Evolutionary conservation across 2,329 filamentous ascomycete genomes (phyloP).

Genomic region (Aspergillus pseudoterreus): DNA sequence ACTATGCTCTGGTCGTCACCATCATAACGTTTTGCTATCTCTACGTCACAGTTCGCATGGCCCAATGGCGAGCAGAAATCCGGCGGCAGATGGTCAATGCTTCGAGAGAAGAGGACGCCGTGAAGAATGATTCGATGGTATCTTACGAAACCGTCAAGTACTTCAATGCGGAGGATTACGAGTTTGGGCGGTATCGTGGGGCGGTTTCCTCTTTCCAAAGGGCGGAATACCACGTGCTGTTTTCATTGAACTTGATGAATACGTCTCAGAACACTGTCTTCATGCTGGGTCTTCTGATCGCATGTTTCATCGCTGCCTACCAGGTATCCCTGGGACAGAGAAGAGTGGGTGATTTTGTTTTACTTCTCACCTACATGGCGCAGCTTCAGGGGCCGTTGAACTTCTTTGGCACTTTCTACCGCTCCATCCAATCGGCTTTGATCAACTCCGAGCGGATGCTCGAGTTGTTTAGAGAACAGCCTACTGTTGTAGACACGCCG

Average conservation of each 20-base stretch:
- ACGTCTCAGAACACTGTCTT: slow-evolving; percentile 77
- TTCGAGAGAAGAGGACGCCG: slow-evolving; percentile 89
- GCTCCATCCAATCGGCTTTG: slow-evolving; percentile 93
- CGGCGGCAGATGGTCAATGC: slow-evolving; percentile 92
- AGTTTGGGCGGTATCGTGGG: slow-evolving; percentile 68
- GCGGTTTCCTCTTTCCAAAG: slow-evolving; percentile 69
- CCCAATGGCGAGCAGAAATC: slow-evolving; percentile 85
- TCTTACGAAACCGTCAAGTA: slow-evolving; percentile 97
- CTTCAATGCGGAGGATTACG: slow-evolving; percentile 79
- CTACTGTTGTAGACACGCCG: slow-evolving; percentile 78
- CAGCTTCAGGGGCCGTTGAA: slow-evolving; percentile 79
- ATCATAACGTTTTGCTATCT: slow-evolving; percentile 95
- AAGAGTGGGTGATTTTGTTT: slow-evolving; percentile 67
- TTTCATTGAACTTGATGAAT: slow-evolving; percentile 76
- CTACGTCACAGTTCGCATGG: slow-evolving; percentile 94
- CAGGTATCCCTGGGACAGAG: slow-evolving; percentile 67
- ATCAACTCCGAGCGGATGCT: slow-evolving; percentile 94
- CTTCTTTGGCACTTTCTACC: slow-evolving; percentile 92
- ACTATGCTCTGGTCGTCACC: slow-evolving; percentile 85
- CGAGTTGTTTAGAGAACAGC: slow-evolving; percentile 93
- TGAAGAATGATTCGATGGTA: slow-evolving; percentile 97
- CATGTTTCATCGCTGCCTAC: slow-evolving; percentile 71
- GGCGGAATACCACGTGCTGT: slow-evolving; percentile 71
- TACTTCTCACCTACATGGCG: slow-evolving; percentile 70
- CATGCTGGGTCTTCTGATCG: slow-evolving; percentile 69